These are phyloP conservation scores for Leptomonas seymouri DNA, from an alignment of 208 protist species.

Conservation along the genomic window DNA sequence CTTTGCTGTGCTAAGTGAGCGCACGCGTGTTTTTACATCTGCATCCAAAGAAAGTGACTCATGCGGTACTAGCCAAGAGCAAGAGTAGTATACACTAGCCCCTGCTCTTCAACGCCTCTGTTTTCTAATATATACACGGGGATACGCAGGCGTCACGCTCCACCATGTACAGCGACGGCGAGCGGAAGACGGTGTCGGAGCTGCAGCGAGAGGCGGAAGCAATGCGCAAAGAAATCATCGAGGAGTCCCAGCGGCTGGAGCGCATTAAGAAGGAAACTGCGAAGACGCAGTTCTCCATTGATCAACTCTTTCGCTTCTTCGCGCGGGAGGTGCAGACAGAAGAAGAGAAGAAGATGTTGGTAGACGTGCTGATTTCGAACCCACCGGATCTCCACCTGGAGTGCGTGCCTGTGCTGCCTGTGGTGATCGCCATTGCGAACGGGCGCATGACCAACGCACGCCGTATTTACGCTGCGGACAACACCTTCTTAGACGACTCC, in stretches of 20 bases:
- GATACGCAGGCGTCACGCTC: too few species aligned
- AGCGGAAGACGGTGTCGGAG: conserved; percentile 86
- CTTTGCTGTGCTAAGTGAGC: too few species aligned
- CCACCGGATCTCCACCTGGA: conserved; percentile 69
- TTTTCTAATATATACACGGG: conserved; percentile 8
- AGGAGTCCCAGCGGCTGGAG: conserved; percentile 72
- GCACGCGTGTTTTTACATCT: too few species aligned
- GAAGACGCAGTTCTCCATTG: conserved; percentile 72
- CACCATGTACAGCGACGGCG: conserved; percentile 86
- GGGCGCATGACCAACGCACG: conserved; percentile 65
- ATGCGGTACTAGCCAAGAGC: too few species aligned
- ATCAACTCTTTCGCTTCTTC: conserved; percentile 84
- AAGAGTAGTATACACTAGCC: too few species aligned
- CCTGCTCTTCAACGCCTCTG: neutral
- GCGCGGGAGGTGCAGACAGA: conserved; percentile 68
- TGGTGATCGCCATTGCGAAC: conserved; percentile 79
- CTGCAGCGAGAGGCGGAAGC: conserved; percentile 75
- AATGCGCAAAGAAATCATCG: conserved; percentile 59
- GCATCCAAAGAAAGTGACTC: too few species aligned
- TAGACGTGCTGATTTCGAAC: conserved; percentile 67
- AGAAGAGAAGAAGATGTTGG: conserved; percentile 60
- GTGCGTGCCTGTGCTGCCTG: conserved; percentile 65
- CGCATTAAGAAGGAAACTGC: conserved; percentile 61
- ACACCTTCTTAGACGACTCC: conserved; percentile 64
- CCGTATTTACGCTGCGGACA: conserved; percentile 64